Evolutionary conservation across 1,139 yeast genomes (phyloP).

Genomic region (Lodderomyces elongisporus): DNA sequence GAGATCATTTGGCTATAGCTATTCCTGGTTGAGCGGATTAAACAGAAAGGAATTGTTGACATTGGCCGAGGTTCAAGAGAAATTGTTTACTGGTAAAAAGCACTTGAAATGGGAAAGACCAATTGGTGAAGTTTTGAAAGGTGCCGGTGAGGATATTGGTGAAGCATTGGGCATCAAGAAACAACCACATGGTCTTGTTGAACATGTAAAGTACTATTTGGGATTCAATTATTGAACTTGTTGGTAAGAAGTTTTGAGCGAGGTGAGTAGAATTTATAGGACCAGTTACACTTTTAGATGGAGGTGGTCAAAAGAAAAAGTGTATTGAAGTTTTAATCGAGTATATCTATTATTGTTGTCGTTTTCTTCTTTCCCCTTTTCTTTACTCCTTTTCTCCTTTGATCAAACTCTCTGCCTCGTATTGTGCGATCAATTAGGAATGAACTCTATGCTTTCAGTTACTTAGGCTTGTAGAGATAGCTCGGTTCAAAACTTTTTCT

Average conservation of each 20-base stretch:
- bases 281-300: too few species aligned
- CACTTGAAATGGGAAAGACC: slow-evolving; percentile 22
- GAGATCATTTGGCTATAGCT: slow-evolving; percentile 45
- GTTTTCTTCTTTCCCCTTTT: too few species aligned
- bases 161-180: slow-evolving; percentile 17
- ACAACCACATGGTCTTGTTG: slow-evolving; percentile 8
- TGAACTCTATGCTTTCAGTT: too few species aligned
- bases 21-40: slow-evolving; percentile 26
- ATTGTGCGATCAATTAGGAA: too few species aligned
- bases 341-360: too few species aligned
- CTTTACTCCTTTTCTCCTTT: too few species aligned
- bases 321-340: too few species aligned
- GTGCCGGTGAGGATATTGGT: slow-evolving; percentile 16
- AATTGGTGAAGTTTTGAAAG: slow-evolving; percentile 19
- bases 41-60: slow-evolving; percentile 42
- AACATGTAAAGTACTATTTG: slow-evolving; percentile 6
- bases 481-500: too few species aligned
- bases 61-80: slow-evolving; percentile 43
- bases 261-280: too few species aligned
- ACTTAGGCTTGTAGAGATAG: too few species aligned
- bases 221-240: slow-evolving; percentile 4
- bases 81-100: slow-evolving; percentile 18
- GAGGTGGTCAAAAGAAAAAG: too few species aligned
- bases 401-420: too few species aligned
- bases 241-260: background rate